Base-by-base conservation (phyloP, 75 land plant species). In the Cupressus sempervirens region DNA sequence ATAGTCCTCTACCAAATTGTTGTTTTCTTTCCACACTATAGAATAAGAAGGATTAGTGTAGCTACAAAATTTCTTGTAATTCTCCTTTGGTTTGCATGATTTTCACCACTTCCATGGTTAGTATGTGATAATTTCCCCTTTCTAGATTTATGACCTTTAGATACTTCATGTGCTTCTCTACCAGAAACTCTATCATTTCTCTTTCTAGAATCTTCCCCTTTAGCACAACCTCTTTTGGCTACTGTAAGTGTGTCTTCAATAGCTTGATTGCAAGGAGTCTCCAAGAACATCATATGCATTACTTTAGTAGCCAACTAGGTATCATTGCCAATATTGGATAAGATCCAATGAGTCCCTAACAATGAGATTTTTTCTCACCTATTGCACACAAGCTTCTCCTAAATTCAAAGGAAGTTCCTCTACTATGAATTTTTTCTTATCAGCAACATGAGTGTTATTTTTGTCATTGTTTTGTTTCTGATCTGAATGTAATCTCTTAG, bases 231-330 rank as follows among this genome's bases (percentile, higher is more conserved):
- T 79, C 46, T 79, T 79, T 79, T 38, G 29, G 13, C 81, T 30
- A 79, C 48, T 4, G 4, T 45, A 45, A 0, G 13, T 12, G 68
- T 53, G 3, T 16, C 85, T 35, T 43, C 26, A 0, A 45, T 68
- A 23, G 65, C 84, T 23, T 30, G 32, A 26, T 86, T 79, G 53
- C 30, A 20, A 81, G 85, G 85, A 70, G 87, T 58, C 3, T 74
- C 91, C 89, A 72, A 48, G 48, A 50, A 6, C 79, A 93, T 76
- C 0, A 86, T 84, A 68, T 91, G 91, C 88, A 94, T 90, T 54
- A 91, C 92, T 88, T 93, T 93, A 76, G 91, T 90, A 87, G 94
- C 96, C 74, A 93, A 85, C 76, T 93, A 91, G 84, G 96, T 92
- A 41, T 87, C 86, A 75, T 86, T 43, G 40, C 91, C 96, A 79